A percentile compares a stretch with the other conserved stretches of the same genome.
Conservation (phyloP, 331 rosid species). For the Saraca asoca region DNA sequence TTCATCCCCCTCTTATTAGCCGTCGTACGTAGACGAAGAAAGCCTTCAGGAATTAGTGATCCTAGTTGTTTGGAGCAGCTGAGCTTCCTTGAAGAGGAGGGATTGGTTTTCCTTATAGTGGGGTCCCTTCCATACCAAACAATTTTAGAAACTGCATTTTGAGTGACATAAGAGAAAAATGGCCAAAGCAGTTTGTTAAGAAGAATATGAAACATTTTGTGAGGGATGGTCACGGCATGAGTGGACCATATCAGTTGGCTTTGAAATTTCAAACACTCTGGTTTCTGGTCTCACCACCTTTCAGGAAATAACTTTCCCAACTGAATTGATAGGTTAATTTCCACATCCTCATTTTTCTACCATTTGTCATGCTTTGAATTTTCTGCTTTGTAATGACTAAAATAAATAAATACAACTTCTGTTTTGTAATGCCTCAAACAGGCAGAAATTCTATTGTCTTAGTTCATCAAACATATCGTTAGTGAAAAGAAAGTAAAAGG, state of each 20-base stretch:
- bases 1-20: too few relatives aligned
- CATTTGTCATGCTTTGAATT: not conserved
- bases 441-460: too few relatives aligned
- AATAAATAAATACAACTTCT: too few relatives aligned
- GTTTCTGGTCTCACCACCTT: not conserved
- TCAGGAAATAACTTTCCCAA: not conserved
- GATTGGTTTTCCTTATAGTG: not conserved
- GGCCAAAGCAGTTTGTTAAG: not conserved
- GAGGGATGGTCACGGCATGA: not conserved
- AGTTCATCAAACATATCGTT: too few relatives aligned
- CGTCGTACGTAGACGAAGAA: too few relatives aligned
- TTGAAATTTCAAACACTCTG: not conserved
- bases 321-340: not conserved
- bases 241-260: not conserved
- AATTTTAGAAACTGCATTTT: not conserved
- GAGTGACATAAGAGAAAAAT: not conserved
- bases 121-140: conserved; percentile 1
- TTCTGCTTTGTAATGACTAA: not conserved
- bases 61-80: too few relatives aligned
- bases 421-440: not conserved
- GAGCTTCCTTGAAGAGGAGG: not conserved
- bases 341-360: not conserved
- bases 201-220: not conserved
- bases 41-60: too few relatives aligned
- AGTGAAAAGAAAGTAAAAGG: too few relatives aligned